Evolutionary conservation across 306 rosid species (phyloP).

Genomic region (Leucaena leucocephala): DNA sequence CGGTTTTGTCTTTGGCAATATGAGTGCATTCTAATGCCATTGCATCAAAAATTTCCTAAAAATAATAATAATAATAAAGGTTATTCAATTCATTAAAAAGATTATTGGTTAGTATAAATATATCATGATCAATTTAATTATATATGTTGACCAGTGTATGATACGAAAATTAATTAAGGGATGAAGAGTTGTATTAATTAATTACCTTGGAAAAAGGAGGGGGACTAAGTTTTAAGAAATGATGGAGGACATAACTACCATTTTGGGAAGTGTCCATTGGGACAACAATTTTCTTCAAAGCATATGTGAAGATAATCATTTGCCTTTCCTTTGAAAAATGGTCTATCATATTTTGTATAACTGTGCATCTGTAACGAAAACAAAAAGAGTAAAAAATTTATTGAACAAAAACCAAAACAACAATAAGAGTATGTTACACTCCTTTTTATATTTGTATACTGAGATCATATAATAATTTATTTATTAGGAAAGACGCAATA

Average conservation of each 20-base stretch:
- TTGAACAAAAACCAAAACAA: background rate
- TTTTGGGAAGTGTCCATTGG: slow-evolving; percentile 30
- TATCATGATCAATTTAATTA: too few relatives aligned
- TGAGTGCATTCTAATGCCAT: slow-evolving; percentile 28
- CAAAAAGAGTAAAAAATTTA: background rate
- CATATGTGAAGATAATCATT: background rate
- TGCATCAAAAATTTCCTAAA: slow-evolving; percentile 41
- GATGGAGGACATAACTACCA: slow-evolving; percentile 42
- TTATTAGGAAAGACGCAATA: too few relatives aligned
- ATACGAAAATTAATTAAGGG: background rate
- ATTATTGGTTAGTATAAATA: background rate
- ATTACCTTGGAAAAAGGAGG: slow-evolving; percentile 4
- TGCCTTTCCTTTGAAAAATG: background rate
- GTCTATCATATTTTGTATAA: slow-evolving; percentile 36
- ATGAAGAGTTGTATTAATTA: background rate
- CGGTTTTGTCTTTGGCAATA: slow-evolving; percentile 37
- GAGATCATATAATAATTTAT: too few relatives aligned
- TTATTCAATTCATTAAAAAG: slow-evolving; percentile 2
- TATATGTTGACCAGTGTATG: background rate
- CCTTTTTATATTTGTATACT: too few relatives aligned
- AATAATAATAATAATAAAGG: too few relatives aligned
- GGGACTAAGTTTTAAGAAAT: slow-evolving; percentile 32
- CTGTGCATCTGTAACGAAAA: slow-evolving; percentile 38
- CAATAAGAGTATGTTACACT: background rate
- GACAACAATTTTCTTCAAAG: slow-evolving; percentile 23